Conservation (phyloP, 352 stramenopile genomes). For the Blastocystis sp. region DNA sequence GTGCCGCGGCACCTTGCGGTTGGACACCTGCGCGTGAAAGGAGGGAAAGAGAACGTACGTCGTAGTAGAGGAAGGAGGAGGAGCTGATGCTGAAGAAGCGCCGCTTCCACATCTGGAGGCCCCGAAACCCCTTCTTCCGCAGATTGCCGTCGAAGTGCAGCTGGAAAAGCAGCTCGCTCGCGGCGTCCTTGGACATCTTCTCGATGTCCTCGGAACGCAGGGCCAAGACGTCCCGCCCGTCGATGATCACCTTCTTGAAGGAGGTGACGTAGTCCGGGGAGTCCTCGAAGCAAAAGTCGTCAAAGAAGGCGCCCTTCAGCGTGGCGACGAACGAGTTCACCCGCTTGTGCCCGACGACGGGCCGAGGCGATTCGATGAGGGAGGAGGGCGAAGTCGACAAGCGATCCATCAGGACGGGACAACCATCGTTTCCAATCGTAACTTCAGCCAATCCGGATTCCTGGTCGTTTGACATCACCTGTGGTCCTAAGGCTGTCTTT, state of each 20-base stretch:
- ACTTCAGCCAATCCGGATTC: slow-evolving; percentile 24
- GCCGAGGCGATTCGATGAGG: slow-evolving; percentile 1
- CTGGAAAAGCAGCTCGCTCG: slow-evolving; percentile 37
- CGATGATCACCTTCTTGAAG: slow-evolving; percentile 6
- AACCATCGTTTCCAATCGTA: slow-evolving; percentile 59
- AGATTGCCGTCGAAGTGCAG: slow-evolving; percentile 32
- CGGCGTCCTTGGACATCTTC: slow-evolving; percentile 40
- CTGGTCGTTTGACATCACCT: slow-evolving; percentile 34
- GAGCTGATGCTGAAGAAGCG: slow-evolving; percentile 31
- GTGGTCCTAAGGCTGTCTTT: too few relatives aligned
- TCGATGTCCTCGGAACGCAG: slow-evolving; percentile 34
- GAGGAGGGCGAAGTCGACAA: neutral
- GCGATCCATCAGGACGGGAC: slow-evolving; percentile 31
- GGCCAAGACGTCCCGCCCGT: slow-evolving; percentile 29
- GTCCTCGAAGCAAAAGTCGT: slow-evolving; percentile 51
- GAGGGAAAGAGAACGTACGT: neutral
- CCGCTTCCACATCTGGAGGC: slow-evolving; percentile 62
- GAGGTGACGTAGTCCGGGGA: slow-evolving; percentile 39
- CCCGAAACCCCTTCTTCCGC: slow-evolving; percentile 51
- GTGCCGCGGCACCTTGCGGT: neutral
- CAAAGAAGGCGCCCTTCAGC: slow-evolving; percentile 33
- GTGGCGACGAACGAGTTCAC: neutral
- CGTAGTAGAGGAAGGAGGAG: slow-evolving; percentile 47
- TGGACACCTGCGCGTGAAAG: slow-evolving; percentile 34
- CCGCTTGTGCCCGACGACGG: neutral